These are phyloP conservation scores for Mucuna pruriens DNA, from an alignment of 306 rosid species.

Conservation along the genomic window DNA sequence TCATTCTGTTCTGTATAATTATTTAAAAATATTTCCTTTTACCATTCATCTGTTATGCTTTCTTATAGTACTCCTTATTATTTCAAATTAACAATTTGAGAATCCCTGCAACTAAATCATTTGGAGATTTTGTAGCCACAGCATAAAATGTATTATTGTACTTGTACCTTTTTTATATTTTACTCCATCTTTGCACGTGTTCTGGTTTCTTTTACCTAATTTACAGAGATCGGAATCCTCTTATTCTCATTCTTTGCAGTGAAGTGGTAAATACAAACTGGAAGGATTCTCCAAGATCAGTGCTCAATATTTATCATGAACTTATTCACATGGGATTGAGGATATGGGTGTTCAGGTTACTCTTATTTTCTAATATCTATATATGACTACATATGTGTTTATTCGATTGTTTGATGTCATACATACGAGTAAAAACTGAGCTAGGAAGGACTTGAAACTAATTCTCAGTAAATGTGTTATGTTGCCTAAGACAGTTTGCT, in stretches of 20 bases:
- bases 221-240: neutral
- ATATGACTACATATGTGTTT: neutral
- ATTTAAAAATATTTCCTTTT: neutral
- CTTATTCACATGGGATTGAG: conserved; percentile 71
- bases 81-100: neutral
- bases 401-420: conserved; percentile 1
- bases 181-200: neutral
- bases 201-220: neutral
- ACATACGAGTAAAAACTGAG: neutral
- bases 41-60: neutral
- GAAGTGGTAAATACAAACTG: conserved; percentile 36
- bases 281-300: conserved; percentile 84
- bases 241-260: conserved; percentile 52
- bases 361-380: conserved; percentile 5
- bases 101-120: neutral
- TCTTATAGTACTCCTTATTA: neutral
- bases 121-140: conserved; percentile 9
- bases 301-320: conserved; percentile 72
- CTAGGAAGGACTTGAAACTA: neutral
- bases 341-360: conserved; percentile 92
- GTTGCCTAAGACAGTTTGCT: neutral
- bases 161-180: neutral
- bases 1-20: neutral
- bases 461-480: neutral
- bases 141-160: neutral